phyloP scores from a whole-genome alignment of 805 yeast genomes.

The Ogataea pignaliae region DNA sequence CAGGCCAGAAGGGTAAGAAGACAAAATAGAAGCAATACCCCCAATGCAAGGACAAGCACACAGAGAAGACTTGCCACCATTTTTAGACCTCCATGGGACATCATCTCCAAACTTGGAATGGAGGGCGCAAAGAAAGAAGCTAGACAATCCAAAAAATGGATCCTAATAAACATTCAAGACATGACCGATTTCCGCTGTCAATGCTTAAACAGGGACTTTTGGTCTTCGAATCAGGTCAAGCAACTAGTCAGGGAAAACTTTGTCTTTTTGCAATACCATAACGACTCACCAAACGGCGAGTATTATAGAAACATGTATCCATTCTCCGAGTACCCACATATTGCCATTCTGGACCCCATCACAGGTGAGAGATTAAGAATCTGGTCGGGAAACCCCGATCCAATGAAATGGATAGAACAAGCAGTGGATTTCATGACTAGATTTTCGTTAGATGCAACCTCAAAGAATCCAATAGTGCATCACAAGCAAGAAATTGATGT shows the following conservation, averaged over 20 bases:
- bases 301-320: conserved; percentile 71
- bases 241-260: conserved; percentile 62
- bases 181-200: conserved; percentile 83
- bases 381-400: conserved; percentile 71
- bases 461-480: conserved; percentile 60
- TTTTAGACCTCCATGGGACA: conserved; percentile 91
- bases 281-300: conserved; percentile 70
- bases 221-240: conserved; percentile 71
- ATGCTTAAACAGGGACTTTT: conserved; percentile 85
- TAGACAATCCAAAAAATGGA: conserved; percentile 65
- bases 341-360: conserved; percentile 88
- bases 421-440: conserved; percentile 62
- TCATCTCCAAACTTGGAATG: conserved; percentile 64
- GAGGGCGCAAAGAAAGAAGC: conserved; percentile 73
- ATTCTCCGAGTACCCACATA: conserved; percentile 71
- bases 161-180: conserved; percentile 85
- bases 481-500: conserved; percentile 62
- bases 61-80: conserved; percentile 73
- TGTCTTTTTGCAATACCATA: conserved; percentile 79
- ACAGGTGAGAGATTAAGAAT: conserved; percentile 84
- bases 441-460: conserved; percentile 61
- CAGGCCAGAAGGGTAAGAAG: conserved; percentile 6
- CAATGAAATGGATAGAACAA: conserved; percentile 58
- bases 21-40: conserved; percentile 26
- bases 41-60: conserved; percentile 32